Base-by-base conservation (phyloP, 176 grass and related monocot genomes). In the Alloteropsis semialata region DNA sequence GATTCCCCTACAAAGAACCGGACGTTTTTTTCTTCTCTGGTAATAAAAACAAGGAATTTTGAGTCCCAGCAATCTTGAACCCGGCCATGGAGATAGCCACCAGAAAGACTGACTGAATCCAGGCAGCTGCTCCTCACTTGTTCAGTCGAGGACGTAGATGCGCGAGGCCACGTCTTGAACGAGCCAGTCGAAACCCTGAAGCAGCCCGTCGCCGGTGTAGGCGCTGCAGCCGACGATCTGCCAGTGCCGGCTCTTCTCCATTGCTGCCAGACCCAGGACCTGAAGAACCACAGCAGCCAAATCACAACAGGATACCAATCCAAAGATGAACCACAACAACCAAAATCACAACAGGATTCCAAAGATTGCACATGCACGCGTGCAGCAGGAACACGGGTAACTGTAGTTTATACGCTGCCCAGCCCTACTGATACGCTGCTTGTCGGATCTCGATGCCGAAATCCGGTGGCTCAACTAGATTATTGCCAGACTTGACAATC, bases 131-230 rank as follows among this genome's bases (percentile, higher is more conserved):
- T n/a, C n/a, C n/a, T n/a, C n/a, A n/a, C 43, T 13, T 13, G 8
- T 45, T 86, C 68, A 91, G 76, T 91, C 90, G 0, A 92, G 86
- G 10, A 96, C 64, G 70, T 96, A 92, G 76, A 96, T 96, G 58
- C 90, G 82, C 4, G 93, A 96, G 30, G 90, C 88, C 3, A 96
- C 78, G 45, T 96, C 93, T 54, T 96, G 93, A 54, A 92, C 93
- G 39, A 96, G 80, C 90, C 93, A 96, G 63, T 96, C 90, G 63
- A 96, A 96, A 15, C 93, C 93, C 64, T 87, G 56, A 6, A 92
- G 88, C 49, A 95, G 85, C 29, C 93, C 90, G 15, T 92, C 90
- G 1, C 90, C 93, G 2, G 69, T 92, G 79, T 81, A 78, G 34
- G 90, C 93, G 65, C 90, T 90, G 76, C 90, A 90, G 15, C 93